Base-by-base conservation (phyloP, 345 rosid genomes). In the Corymbia maculata region DNA sequence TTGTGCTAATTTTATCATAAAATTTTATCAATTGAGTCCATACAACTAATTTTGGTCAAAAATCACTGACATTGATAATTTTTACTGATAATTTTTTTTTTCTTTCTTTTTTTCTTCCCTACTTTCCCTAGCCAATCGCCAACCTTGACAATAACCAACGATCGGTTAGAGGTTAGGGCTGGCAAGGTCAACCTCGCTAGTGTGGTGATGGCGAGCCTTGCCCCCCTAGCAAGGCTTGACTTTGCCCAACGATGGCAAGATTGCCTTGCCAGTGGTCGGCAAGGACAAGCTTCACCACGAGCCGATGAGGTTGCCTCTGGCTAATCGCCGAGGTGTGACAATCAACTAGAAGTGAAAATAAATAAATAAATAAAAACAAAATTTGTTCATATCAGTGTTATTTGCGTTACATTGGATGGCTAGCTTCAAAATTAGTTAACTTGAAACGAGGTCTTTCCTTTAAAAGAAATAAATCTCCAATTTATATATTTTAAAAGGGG, bases 371-470 rank as follows among this genome's bases (percentile, higher is more conserved):
- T 36, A 36, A 36, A 36, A 36, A 4, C 24, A 55, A 55, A 22
- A 55, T 21, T 22, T 22, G 22, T 55, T 22, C 5, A 8, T 2
- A 22, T 4, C 24, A 8, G 1, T 55, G 26, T 26, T 11, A 2
- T 5, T 59, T 59, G 7, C 0, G 0, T 1, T 0, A 26, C 4
- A 11, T 5, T 24, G 5, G 0, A 11, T 2, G 4, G 0, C 10
- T 59, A 59, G 0, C 14, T 1, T 22, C 15, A 59, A 24, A 59
- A 26, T 59, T 11, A 0, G 24, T 26, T 14, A 26, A 36, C 42
- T 36, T 36, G 42, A 36, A 36, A 36, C 42, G 42, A 36, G 42
- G 42, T 36, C 4, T 36, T 36, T 36, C 42, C 42, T 36, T 36
- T 36, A 36, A 36, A 36, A 36, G 42, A 36, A 36, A 36, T 36